Percentiles rank a stretch among this genome's conserved stretches.
Conservation (phyloP, 345 rosid species). For the Arabidopsis arenosa region DNA sequence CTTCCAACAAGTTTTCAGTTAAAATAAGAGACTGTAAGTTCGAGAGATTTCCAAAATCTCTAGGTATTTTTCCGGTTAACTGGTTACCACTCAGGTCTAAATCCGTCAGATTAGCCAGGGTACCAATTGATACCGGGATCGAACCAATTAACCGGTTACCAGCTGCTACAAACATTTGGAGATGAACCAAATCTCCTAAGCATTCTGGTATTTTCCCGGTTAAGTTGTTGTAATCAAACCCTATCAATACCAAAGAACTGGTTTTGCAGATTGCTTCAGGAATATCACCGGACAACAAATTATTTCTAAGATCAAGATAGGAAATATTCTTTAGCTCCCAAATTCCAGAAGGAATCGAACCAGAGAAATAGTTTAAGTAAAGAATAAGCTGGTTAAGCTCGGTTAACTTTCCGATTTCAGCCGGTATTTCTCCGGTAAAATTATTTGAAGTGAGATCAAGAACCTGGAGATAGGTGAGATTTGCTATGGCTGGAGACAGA, state of each 20-base stretch:
- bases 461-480: slow-evolving; percentile 86
- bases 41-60: slow-evolving; percentile 68
- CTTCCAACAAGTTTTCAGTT: slow-evolving; percentile 56
- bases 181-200: slow-evolving; percentile 66
- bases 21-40: slow-evolving; percentile 54
- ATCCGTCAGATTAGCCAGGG: slow-evolving; percentile 54
- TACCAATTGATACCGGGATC: slow-evolving; percentile 67
- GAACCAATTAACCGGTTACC: slow-evolving; percentile 60
- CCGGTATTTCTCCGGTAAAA: slow-evolving; percentile 66
- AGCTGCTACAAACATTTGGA: slow-evolving; percentile 55
- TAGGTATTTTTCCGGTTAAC: slow-evolving; percentile 67
- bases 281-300: slow-evolving; percentile 62
- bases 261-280: slow-evolving; percentile 64
- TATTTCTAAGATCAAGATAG: slow-evolving; percentile 63
- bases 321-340: slow-evolving; percentile 62
- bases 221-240: slow-evolving; percentile 62
- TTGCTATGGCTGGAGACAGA: slow-evolving; percentile 68
- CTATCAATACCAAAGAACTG: slow-evolving; percentile 56
- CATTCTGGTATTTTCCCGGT: slow-evolving; percentile 59
- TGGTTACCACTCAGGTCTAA: slow-evolving; percentile 65
- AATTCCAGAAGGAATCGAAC: slow-evolving; percentile 65
- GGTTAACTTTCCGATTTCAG: slow-evolving; percentile 62
- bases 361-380: slow-evolving; percentile 61
- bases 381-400: slow-evolving; percentile 57
- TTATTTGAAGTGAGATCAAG: slow-evolving; percentile 74